These are phyloP conservation scores for Trifolium dubium DNA, from an alignment of 306 rosid species.

Conservation along the genomic window DNA sequence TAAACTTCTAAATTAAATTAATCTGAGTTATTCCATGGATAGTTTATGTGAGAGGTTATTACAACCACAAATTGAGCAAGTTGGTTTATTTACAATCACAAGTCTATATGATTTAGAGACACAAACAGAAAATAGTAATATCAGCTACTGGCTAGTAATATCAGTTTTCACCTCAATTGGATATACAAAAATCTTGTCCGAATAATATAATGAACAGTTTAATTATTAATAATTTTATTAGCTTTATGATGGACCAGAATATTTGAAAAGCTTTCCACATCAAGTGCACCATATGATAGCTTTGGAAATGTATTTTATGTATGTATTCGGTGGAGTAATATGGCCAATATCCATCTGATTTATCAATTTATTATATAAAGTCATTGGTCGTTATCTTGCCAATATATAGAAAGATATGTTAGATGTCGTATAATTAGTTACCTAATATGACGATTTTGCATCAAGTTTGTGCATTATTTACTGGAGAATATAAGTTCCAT, in stretches of 20 bases:
- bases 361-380: background rate
- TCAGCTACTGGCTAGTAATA: too few species aligned
- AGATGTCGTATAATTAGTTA: background rate
- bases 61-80: too few species aligned
- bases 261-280: constrained; percentile 7
- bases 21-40: background rate
- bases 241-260: background rate
- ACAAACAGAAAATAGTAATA: too few species aligned
- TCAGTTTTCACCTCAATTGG: background rate
- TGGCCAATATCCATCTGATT: constrained; percentile 1
- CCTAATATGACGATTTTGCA: background rate
- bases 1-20: background rate
- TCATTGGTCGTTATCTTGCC: constrained; percentile 3
- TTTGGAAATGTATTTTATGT: background rate
- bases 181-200: background rate
- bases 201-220: background rate
- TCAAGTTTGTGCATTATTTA: background rate
- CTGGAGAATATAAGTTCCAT: background rate
- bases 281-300: background rate
- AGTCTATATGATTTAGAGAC: too few species aligned
- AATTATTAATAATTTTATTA: background rate
- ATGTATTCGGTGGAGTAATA: background rate
- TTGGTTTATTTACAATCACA: too few species aligned
- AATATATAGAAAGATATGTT: background rate
- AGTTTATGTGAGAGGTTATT: too few species aligned